Evolutionary conservation across 148 eudicot genomes (phyloP).

Genomic region (Nyssa sinensis): DNA sequence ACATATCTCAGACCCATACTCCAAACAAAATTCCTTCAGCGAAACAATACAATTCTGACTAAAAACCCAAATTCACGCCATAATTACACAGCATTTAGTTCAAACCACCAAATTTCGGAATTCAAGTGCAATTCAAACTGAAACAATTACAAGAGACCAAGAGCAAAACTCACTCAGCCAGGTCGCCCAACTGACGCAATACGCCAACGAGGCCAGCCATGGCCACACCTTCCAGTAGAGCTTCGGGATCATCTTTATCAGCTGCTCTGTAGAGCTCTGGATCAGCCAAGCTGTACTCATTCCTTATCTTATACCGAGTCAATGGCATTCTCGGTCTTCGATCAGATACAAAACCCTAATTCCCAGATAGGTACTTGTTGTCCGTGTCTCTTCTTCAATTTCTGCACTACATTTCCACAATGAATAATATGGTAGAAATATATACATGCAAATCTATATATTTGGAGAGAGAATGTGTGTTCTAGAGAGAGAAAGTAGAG

Average conservation of each 20-base stretch:
- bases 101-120: not conserved
- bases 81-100: not conserved
- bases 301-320: slow-evolving; percentile 64
- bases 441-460: not conserved
- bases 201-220: slow-evolving; percentile 98
- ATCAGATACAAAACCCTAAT: slow-evolving; percentile 11
- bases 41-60: not conserved
- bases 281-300: slow-evolving; percentile 88
- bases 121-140: not conserved
- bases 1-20: slow-evolving; percentile 27
- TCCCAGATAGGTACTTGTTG: not conserved
- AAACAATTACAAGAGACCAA: not conserved
- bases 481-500: not conserved
- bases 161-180: slow-evolving; percentile 64
- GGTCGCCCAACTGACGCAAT: slow-evolving; percentile 96
- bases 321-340: slow-evolving; percentile 56
- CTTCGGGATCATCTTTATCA: slow-evolving; percentile 95
- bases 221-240: slow-evolving; percentile 91
- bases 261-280: slow-evolving; percentile 83
- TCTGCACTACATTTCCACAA: slow-evolving; percentile 4
- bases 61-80: slow-evolving; percentile 7
- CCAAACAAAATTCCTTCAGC: not conserved
- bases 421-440: not conserved
- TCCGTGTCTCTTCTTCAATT: not conserved
- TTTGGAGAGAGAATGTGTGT: not conserved